These are phyloP conservation scores for Lepidium campestre DNA, from an alignment of 441 rosid genomes.

Conservation along the genomic window DNA sequence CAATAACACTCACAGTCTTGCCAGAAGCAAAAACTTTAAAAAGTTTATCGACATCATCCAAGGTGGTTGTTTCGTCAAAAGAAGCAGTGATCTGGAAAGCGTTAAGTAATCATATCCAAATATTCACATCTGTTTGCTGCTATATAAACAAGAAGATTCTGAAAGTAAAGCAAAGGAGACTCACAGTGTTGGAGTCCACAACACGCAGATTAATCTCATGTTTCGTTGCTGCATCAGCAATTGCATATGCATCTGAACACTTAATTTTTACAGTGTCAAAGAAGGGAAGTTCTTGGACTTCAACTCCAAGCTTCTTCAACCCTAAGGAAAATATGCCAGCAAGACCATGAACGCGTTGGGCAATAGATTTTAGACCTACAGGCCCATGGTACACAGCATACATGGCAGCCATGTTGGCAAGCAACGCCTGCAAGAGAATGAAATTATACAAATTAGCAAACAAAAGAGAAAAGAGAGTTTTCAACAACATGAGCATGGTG, in stretches of 20 bases:
- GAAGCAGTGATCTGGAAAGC: constrained; percentile 61
- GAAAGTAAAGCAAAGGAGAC: constrained; percentile 47
- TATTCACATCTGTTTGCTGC: not conserved
- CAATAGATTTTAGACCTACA: constrained; percentile 76
- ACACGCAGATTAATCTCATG: constrained; percentile 71
- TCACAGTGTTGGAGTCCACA: constrained; percentile 75
- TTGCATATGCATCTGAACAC: constrained; percentile 65
- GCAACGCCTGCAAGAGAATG: constrained; percentile 34
- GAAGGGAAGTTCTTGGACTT: constrained; percentile 61
- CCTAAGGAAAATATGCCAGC: constrained; percentile 83
- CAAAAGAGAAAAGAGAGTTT: not conserved
- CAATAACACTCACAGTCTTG: constrained; percentile 38
- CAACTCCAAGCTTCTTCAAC: constrained; percentile 72
- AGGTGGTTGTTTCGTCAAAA: constrained; percentile 90
- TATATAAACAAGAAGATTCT: constrained; percentile 11
- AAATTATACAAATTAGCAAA: not conserved
- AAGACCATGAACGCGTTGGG: constrained; percentile 64
- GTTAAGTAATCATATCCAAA: not conserved
- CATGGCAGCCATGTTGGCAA: constrained; percentile 99
- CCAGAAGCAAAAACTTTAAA: constrained; percentile 71
- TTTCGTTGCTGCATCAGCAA: constrained; percentile 71
- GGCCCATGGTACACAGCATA: constrained; percentile 98
- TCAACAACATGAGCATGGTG: not conserved
- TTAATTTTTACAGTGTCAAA: constrained; percentile 62
- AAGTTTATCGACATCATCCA: constrained; percentile 88